phyloP scores from a whole-genome alignment of 2,329 filamentous ascomycete species.

The Nothomitra cinnamomea region DNA sequence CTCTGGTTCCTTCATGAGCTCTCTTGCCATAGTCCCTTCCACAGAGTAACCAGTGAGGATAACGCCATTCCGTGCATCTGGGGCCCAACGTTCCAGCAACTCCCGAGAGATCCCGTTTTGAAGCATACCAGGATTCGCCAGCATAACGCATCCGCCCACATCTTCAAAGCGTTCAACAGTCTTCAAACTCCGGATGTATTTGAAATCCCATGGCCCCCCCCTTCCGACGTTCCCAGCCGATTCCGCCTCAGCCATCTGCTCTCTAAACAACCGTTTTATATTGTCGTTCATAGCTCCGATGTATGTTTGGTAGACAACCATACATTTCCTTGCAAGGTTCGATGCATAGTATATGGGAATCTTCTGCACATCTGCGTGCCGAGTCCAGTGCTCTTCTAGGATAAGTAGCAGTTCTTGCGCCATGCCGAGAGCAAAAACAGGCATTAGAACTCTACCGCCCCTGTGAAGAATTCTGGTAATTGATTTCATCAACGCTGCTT shows the following conservation, averaged over 20 bases:
- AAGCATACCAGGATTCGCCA: slow-evolving; percentile 94
- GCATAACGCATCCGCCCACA: slow-evolving; percentile 88
- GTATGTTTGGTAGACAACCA: slow-evolving; percentile 98
- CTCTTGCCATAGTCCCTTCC: slow-evolving; percentile 94
- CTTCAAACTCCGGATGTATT: slow-evolving; percentile 80
- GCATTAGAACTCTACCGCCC: slow-evolving; percentile 82
- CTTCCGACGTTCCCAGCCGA: slow-evolving; percentile 59
- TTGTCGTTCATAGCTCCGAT: slow-evolving; percentile 98
- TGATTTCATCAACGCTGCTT: slow-evolving; percentile 87
- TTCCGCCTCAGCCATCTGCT: slow-evolving; percentile 81
- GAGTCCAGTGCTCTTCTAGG: slow-evolving; percentile 90
- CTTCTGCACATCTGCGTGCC: slow-evolving; percentile 74
- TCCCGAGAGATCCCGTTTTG: slow-evolving; percentile 91
- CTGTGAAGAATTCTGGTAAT: slow-evolving; percentile 83
- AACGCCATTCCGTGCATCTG: slow-evolving; percentile 92
- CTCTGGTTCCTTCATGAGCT: slow-evolving; percentile 87
- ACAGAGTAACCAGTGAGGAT: slow-evolving; percentile 98
- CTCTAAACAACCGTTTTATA: slow-evolving; percentile 86
- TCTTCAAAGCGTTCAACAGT: slow-evolving; percentile 93
- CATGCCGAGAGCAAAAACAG: slow-evolving; percentile 84
- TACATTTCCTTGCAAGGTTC: slow-evolving; percentile 87
- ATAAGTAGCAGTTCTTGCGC: slow-evolving; percentile 91
- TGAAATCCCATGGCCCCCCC: slow-evolving; percentile 91
- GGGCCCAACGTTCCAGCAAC: slow-evolving; percentile 86
- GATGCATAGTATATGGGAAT: slow-evolving; percentile 96